A percentile compares a stretch with the other conserved stretches of the same genome.
phyloP scores from a whole-genome alignment of 2,329 filamentous ascomycete genomes.

The Talaromyces sp. region DNA sequence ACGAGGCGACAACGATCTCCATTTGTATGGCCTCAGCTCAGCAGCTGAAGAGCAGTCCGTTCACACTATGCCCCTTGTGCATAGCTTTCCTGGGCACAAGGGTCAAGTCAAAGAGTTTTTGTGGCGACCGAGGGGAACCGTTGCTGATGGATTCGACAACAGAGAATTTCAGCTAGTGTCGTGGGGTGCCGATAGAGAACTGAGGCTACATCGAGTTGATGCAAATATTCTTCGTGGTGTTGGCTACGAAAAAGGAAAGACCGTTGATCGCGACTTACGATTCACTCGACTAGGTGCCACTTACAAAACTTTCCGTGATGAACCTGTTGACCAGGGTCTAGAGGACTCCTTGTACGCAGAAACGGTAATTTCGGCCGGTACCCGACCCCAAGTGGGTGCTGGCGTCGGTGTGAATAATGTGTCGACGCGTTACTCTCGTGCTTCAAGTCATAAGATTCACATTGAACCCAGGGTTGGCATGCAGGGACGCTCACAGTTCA shows the following conservation, averaged over 20 bases:
- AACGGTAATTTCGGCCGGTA: conserved; percentile 26
- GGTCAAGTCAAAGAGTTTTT: conserved; percentile 82
- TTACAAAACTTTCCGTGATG: conserved; percentile 79
- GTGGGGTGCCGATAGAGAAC: conserved; percentile 81
- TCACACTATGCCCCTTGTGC: conserved; percentile 40
- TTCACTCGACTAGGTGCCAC: conserved; percentile 76
- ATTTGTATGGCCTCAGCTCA: conserved; percentile 68
- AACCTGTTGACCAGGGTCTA: conserved; percentile 54
- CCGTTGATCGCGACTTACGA: conserved; percentile 59
- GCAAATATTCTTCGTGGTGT: conserved; percentile 60
- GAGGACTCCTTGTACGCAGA: conserved; percentile 45
- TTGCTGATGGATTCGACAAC: conserved; percentile 66
- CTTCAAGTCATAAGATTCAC: conserved; percentile 41
- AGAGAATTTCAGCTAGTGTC: conserved; percentile 90
- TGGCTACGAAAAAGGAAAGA: conserved; percentile 66
- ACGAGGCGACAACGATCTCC: conserved; percentile 75
- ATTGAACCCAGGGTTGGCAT: conserved; percentile 46
- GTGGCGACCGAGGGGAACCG: conserved; percentile 72
- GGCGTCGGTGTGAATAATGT: conserved; percentile 46
- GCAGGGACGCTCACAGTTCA: conserved; percentile 44
- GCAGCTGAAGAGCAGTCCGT: conserved; percentile 34
- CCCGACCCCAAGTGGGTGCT: conserved; percentile 23
- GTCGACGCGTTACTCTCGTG: conserved; percentile 50
- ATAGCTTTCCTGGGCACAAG: conserved; percentile 52
- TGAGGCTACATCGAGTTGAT: conserved; percentile 71